Base-by-base conservation (phyloP, 768 basidiomycete genomes). In the Tricholoma sp. region DNA sequence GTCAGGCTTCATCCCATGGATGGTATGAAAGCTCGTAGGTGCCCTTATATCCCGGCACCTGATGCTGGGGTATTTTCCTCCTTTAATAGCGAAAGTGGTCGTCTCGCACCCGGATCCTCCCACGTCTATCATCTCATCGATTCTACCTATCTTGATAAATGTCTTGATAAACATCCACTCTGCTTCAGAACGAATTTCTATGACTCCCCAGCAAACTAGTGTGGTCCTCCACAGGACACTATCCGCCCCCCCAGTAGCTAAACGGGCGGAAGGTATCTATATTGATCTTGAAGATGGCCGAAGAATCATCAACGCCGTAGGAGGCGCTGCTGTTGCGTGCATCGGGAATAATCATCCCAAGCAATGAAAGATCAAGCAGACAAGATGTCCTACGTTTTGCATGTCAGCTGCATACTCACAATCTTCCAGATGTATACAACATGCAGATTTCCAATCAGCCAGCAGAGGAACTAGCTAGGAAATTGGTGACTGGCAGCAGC, bases 241-340 rank as follows among this genome's bases (percentile, higher is more conserved):
- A 0, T 90, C 86, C 86, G 77, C 66, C 27, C 89, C 86, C 9
- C 88, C 88, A 12, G 73, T 91, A 11, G 91, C 88, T 4, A 75
- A 80, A 14, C 69, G 77, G 11, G 88, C 76, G 2, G 72, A 88
- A 62, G 91, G 91, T 16, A 79, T 85, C 34, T 90, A 92, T 65
- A 71, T 93, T 45, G 79, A 80, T 19, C 78, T 93, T 6, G 83
- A 86, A 61, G 83, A 84, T 69, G 92, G 91, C 0, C 76, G 74
- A 52, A 79, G 72, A 56, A 66, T 93, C 29, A 78, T 94, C 62
- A 92, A 95, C 72, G 89, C 80, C 6, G 84, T 90, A 46, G 93
- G 93, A 46, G 93, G 92, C 27, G 91, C 91, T 5, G 91, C 93
- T 9, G 93, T 95, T 27, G 70, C 84, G 10, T 91, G 88, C 68